Evolutionary conservation across 805 yeast genomes (phyloP), one percentile per base, ranked within the genome.

Genomic region (Zygotorulaspora chibaensis): DNA sequence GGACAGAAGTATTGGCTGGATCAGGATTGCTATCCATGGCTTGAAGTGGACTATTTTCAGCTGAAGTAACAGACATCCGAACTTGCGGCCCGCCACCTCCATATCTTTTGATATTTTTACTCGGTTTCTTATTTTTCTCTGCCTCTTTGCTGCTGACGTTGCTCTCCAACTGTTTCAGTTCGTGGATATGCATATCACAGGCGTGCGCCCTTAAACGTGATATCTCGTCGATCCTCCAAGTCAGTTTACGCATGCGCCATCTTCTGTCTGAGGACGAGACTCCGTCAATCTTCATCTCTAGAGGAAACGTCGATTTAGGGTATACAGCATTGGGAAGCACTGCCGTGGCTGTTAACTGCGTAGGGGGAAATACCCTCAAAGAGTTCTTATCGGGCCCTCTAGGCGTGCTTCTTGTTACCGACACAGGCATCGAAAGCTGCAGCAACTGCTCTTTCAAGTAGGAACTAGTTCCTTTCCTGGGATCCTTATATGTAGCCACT

Each of bases 361-460:
- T 91, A 7, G 99, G 98, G 1, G 99, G 99, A 66, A 93, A 93
- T 1, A 93, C 87, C 50, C 99, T 76, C 31, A 88, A 68, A 1
- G 96, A 87, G 59, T 86, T 87, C 55, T 89, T 75, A 61, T 90
- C 96, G 2, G 87, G 86, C 6, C 93, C 91, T 38, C 87, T 71
- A 18, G 87, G 63, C 26, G 91, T 79, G 46, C 95, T 84, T 56
- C 99, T 75, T 37, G 84, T 74, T 2, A 93, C 73, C 53, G 83
- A 75, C 8, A 93, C 63, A 0, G 96, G 95, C 48, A 86, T 68
- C 2, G 69, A 66, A 31, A 80, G 57, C 40, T 68, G 67, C 18
- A 77, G 66, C n/a, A 69, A 34, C 55, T 69, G 50, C 52, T 66
- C 59, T 47, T 64, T 54, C 4, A 54, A 28, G 31, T 45, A 35